Base-by-base conservation (phyloP, 305 asterid genomes). In the Plantago rigida region DNA sequence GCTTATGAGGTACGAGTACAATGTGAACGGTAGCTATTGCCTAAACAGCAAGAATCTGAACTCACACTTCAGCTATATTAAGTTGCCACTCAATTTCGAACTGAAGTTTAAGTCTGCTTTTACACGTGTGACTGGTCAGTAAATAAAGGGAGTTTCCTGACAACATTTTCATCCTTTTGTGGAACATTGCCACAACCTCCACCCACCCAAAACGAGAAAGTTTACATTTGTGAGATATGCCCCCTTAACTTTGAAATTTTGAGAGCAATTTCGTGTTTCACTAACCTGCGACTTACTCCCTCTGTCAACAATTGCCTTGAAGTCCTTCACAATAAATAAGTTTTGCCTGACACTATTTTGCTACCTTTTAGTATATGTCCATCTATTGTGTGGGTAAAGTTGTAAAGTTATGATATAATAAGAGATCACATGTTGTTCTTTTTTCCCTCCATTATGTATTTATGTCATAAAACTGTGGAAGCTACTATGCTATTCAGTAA, bases 1-100 rank as follows among this genome's bases (percentile, higher is more conserved):
- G 90, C 88, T 46, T 75, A 69, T 67, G 95, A 89, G 94, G 97
- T 89, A 77, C 26, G 42, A 24, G 57, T 48, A 41, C 3, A 1
- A 41, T 10, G 0, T 41, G 46, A 41, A 9, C 46, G 0, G 46
- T 9, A 9, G 46, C 58, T 28, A 46, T 31, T 13, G 10, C 59
- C 49, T 54, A 29, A 55, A 57, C 19, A 36, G 55, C 52, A 56
- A 13, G 62, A 17, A 8, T 29, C 6, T 11, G 52, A 41, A 42
- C 31, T 51, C 47, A 48, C 67, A 42, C 46, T 57, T 29, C 46
- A 12, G 39, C 54, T 52, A 44, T 22, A 11, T 47, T 12, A 5
- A 24, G 26, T 67, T 44, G 7, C 48, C 24, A 47, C 59, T 39
- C 19, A 34, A 46, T 51, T 52, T 28, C 24, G 29, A 57, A 26